Evolutionary conservation across 192 early-diverging fungal species (phyloP).

Genomic region (Piromyces sp.): DNA sequence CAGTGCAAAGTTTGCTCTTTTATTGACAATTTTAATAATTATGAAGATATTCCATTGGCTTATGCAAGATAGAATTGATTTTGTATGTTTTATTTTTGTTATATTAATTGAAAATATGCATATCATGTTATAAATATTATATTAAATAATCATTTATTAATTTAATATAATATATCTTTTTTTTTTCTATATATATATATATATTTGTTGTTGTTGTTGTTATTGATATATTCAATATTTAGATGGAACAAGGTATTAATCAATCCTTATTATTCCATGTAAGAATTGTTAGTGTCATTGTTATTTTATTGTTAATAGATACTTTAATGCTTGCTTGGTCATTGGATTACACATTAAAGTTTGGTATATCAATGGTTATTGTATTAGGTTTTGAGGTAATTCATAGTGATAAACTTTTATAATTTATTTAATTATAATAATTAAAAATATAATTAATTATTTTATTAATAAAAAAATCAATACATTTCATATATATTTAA

Average conservation of each 20-base stretch:
- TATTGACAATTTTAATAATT: constrained; percentile 76
- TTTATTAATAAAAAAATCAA: too few relatives aligned
- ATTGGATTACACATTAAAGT: constrained; percentile 32
- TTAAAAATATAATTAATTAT: too few relatives aligned
- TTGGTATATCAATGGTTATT: constrained; percentile 82
- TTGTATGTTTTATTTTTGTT: constrained; percentile 22
- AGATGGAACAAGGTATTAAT: constrained; percentile 70
- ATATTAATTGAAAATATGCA: too few relatives aligned
- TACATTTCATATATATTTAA: too few relatives aligned
- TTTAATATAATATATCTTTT: too few relatives aligned
- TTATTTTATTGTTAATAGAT: constrained; percentile 51
- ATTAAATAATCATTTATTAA: too few relatives aligned
- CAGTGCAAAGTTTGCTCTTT: constrained; percentile 60
- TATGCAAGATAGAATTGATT: constrained; percentile 75
- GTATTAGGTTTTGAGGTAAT: constrained; percentile 92
- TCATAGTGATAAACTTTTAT: too few relatives aligned
- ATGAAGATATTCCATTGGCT: constrained; percentile 97
- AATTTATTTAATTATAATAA: too few relatives aligned
- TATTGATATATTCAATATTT: too few relatives aligned
- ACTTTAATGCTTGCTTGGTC: constrained; percentile 56
- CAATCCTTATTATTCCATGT: constrained; percentile 48
- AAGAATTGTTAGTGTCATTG: constrained; percentile 47
- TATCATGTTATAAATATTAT: too few relatives aligned
- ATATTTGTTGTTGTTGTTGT: too few relatives aligned
- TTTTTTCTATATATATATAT: background rate